These are phyloP conservation scores for Yamadazyma sp. DNA, from an alignment of 1,139 yeast species.

Conservation along the genomic window DNA sequence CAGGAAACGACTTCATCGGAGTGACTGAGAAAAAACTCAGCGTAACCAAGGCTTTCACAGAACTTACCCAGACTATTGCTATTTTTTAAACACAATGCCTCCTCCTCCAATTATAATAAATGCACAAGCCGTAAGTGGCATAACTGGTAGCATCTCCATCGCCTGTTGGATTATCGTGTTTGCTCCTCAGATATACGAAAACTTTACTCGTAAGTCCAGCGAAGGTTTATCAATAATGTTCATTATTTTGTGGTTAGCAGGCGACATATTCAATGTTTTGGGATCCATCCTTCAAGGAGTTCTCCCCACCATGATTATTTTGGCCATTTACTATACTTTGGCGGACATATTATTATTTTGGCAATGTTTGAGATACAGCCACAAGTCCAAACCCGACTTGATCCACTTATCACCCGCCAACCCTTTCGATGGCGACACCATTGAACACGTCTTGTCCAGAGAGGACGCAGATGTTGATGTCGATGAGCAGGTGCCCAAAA, in stretches of 20 bases:
- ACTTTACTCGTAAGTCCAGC: conserved; percentile 75
- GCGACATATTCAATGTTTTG: conserved; percentile 86
- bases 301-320: conserved; percentile 85
- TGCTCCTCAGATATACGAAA: conserved; percentile 95
- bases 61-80: background rate
- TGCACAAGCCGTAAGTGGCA: conserved; percentile 81
- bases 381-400: conserved; percentile 58
- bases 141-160: conserved; percentile 86
- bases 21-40: conserved; percentile 2
- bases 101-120: conserved; percentile 69
- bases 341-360: conserved; percentile 82
- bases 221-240: conserved; percentile 85
- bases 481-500: conserved; percentile 11
- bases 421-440: conserved; percentile 70
- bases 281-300: conserved; percentile 89
- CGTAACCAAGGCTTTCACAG: too few relatives aligned
- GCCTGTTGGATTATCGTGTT: conserved; percentile 98
- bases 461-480: conserved; percentile 26
- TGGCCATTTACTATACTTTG: conserved; percentile 86
- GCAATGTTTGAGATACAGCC: conserved; percentile 75
- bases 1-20: background rate
- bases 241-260: conserved; percentile 82
- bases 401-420: conserved; percentile 88
- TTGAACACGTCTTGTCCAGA: conserved; percentile 53
- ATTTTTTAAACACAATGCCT: conserved; percentile 27